These are phyloP conservation scores for Cladophialophora carrionii DNA, from an alignment of 2,329 filamentous ascomycete species.

Conservation along the genomic window DNA sequence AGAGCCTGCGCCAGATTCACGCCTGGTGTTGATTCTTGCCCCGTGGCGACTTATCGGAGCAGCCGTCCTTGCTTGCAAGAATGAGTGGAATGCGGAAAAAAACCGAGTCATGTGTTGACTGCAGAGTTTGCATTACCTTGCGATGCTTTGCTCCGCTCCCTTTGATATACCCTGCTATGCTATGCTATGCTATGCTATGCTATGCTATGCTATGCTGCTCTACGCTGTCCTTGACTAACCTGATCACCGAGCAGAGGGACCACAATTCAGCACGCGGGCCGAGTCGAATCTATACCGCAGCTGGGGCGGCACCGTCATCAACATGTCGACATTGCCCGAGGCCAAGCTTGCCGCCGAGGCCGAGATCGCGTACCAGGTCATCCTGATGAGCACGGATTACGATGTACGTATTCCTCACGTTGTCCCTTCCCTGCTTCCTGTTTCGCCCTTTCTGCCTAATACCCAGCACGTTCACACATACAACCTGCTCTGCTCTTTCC, in stretches of 20 bases:
- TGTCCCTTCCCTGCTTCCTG: neutral
- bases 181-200: neutral
- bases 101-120: too few species aligned
- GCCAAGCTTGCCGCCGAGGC: slow-evolving; percentile 95
- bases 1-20: too few species aligned
- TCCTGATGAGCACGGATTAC: slow-evolving; percentile 99
- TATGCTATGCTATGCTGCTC: neutral
- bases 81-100: neutral
- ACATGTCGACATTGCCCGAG: slow-evolving; percentile 96
- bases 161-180: neutral
- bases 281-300: slow-evolving; percentile 93
- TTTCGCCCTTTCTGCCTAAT: slow-evolving; percentile 3
- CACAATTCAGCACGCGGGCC: slow-evolving; percentile 93
- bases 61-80: neutral
- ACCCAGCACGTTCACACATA: neutral
- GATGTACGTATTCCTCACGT: slow-evolving; percentile 54
- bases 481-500: neutral
- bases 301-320: slow-evolving; percentile 94
- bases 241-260: slow-evolving; percentile 66
- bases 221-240: neutral
- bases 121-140: too few species aligned
- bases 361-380: slow-evolving; percentile 96
- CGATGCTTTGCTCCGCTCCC: too few species aligned
- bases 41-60: too few species aligned
- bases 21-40: neutral